Evolutionary conservation across 1,284 basidiomycete species (phyloP), one percentile per base, ranked within the genome.

Genomic region (Ceratobasidium papillatum): DNA sequence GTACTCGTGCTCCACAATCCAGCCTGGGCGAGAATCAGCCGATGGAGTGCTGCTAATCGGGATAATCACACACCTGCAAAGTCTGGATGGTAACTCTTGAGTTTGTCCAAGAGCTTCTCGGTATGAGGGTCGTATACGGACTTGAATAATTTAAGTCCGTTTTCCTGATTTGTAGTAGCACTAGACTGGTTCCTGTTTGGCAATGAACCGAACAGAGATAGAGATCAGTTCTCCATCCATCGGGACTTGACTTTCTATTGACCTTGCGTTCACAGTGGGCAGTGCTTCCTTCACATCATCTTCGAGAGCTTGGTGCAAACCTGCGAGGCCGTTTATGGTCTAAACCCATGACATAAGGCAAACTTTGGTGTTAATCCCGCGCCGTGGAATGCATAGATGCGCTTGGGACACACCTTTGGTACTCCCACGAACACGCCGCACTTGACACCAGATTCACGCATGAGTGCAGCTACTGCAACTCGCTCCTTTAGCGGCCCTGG

Each of bases 381-480:
- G 78, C 79, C 64, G 77, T 78, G 63, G 79, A 76, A 45, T 22
- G 32, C 30, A 22, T 25, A 5, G 36, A 11, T 22, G 36, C 30
- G 56, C 1, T 11, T 25, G 27, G 61, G 66, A 79, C 90, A 82
- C 80, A 94, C 93, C 82, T 94, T 88, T 78, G 95, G 94, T 74
- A 97, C 94, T 51, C 96, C 96, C 77, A 94, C 90, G 82, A 98
- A 96, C 78, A 96, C 94, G 80, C 92, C 91, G 79, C 94, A 96
- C 84, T 99, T 99, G 81, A 99, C 82, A 3, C 95, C 95, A 9
- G 93, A 90, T 85, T 99, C 97, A 66, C 97, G 89, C 89, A 99
- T 96, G 78, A 96, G 82, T 77, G 89, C 92, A 77, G 93, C 94
- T 78, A 88, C 78, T 22, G 80, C 77, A 34, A 78, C 90, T 81